Percentiles rank a stretch among this genome's conserved stretches.
Evolutionary conservation across 352 stramenopile species (phyloP).

Genomic region (Globisporangium ultimum): DNA sequence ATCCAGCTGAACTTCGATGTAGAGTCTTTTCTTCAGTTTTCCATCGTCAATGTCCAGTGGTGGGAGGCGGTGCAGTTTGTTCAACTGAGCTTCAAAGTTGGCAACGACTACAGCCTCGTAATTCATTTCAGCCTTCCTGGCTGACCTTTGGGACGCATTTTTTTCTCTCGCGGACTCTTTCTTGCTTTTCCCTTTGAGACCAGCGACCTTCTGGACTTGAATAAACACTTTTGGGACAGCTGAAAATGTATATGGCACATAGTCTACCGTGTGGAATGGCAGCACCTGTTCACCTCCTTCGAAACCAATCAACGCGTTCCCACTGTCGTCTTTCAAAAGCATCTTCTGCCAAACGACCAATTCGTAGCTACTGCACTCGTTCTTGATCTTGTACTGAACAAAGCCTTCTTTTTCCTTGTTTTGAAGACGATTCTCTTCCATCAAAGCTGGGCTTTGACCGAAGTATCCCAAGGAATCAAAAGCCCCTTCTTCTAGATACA

Average conservation of each 20-base stretch:
- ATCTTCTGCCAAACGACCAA: constrained; percentile 83
- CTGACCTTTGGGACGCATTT: neutral
- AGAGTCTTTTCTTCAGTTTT: constrained; percentile 57
- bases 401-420: constrained; percentile 56
- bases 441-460: constrained; percentile 10
- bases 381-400: constrained; percentile 78
- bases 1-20: constrained; percentile 74
- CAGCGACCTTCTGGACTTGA: constrained; percentile 66
- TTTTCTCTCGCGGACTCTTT: constrained; percentile 11
- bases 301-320: constrained; percentile 40
- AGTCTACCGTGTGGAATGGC: constrained; percentile 78
- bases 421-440: constrained; percentile 20
- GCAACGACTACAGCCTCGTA: constrained; percentile 33
- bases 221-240: constrained; percentile 64
- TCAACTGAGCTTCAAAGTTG: constrained; percentile 78
- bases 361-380: constrained; percentile 76
- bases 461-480: constrained; percentile 11
- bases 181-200: constrained; percentile 33
- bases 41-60: constrained; percentile 75
- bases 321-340: constrained; percentile 45
- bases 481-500: constrained; percentile 51
- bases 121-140: neutral
- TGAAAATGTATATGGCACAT: constrained; percentile 71
- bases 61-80: constrained; percentile 77
- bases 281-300: constrained; percentile 68